Evolutionary conservation across 257 asterid genomes (phyloP).

Genomic region (Jacaranda copaia): DNA sequence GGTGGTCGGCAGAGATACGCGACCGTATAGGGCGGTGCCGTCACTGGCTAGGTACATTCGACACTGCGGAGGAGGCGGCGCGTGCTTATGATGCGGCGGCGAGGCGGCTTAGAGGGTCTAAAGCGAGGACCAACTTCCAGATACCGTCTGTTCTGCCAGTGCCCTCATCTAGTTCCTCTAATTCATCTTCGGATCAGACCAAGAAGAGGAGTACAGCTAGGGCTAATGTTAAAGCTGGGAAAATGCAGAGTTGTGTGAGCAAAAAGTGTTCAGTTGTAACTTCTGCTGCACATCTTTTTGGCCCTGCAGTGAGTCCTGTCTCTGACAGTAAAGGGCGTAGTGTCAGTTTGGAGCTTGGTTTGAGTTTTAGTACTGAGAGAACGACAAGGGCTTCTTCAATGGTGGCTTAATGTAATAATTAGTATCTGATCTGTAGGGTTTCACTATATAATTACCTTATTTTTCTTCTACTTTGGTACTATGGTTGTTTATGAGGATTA

Average conservation of each 20-base stretch:
- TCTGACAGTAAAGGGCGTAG: neutral
- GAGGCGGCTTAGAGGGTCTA: conserved; percentile 74
- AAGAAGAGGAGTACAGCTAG: conserved; percentile 22
- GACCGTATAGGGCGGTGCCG: conserved; percentile 90
- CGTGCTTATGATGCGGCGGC: conserved; percentile 96
- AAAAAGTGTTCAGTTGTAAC: conserved; percentile 70
- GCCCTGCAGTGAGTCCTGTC: conserved; percentile 27
- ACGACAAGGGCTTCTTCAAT: conserved; percentile 27
- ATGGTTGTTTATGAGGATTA: conserved; percentile 22
- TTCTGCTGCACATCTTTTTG: conserved; percentile 64
- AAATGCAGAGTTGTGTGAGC: neutral
- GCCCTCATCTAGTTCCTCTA: conserved; percentile 32
- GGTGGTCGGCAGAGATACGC: conserved; percentile 93
- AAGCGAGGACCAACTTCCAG: conserved; percentile 76
- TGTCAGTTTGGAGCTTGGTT: conserved; percentile 64
- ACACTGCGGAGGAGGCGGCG: conserved; percentile 93
- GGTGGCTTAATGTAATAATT: conserved; percentile 15
- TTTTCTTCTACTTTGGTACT: neutral
- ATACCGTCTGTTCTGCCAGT: conserved; percentile 58
- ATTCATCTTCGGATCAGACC: conserved; percentile 31
- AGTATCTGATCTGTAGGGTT: no score
- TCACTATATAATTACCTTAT: neutral
- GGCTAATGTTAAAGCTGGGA: conserved; percentile 26
- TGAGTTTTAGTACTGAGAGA: conserved; percentile 31
- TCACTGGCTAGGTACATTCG: conserved; percentile 91